Evolutionary conservation across 306 rosid species (phyloP).

Genomic region (Inga laurina): DNA sequence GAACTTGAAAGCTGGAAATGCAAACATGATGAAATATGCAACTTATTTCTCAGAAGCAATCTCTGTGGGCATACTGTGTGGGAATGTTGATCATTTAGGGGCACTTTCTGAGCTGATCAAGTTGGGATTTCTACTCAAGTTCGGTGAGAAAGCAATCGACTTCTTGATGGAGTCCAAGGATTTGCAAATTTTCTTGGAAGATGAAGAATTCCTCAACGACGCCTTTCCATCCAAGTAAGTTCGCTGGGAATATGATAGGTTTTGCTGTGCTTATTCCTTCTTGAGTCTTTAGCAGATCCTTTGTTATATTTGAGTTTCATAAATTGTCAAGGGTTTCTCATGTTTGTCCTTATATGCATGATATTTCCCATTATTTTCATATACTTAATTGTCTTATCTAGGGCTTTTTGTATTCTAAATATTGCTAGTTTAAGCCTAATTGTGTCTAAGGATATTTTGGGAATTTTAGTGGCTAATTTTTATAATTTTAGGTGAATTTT

Average conservation of each 20-base stretch:
- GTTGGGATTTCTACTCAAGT: conserved; percentile 59
- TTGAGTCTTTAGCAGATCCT: background rate
- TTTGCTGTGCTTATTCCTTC: background rate
- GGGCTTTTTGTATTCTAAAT: too few relatives aligned
- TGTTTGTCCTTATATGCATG: background rate
- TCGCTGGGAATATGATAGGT: background rate
- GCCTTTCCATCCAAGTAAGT: conserved; percentile 40
- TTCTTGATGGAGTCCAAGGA: conserved; percentile 70
- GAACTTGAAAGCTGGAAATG: conserved; percentile 31
- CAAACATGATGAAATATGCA: conserved; percentile 46
- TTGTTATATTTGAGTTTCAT: background rate
- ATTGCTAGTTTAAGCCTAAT: background rate
- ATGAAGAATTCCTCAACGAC: conserved; percentile 52
- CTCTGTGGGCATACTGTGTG: conserved; percentile 56
- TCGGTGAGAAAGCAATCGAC: conserved; percentile 52
- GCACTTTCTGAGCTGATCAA: conserved; percentile 61
- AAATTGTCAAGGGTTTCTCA: background rate
- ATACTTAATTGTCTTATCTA: background rate
- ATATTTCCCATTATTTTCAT: background rate
- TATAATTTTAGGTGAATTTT: too few relatives aligned
- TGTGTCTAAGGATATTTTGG: too few relatives aligned
- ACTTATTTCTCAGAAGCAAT: conserved; percentile 62
- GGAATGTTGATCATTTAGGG: conserved; percentile 47
- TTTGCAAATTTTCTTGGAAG: conserved; percentile 63
- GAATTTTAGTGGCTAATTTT: too few relatives aligned